Conservation (phyloP, 768 basidiomycete genomes). For the Suillus fuscotomentosus region DNA sequence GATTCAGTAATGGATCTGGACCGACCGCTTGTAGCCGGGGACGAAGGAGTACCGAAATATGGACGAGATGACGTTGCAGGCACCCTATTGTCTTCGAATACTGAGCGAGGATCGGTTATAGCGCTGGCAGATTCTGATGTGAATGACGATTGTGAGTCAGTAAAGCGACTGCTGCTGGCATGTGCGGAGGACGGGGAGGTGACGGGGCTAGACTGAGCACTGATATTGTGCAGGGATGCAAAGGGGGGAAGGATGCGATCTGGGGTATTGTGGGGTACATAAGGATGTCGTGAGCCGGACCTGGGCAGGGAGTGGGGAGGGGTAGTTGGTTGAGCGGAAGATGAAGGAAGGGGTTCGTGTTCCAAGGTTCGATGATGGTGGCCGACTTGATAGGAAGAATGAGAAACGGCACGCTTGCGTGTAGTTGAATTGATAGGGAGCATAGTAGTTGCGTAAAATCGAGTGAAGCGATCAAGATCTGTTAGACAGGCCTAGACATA, state of each 20-base stretch:
- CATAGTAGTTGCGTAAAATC: slow-evolving; percentile 13
- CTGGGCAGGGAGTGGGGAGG: slow-evolving; percentile 21
- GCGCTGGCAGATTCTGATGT: slow-evolving; percentile 24
- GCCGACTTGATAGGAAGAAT: slow-evolving; percentile 16
- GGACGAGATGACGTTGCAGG: slow-evolving; percentile 10
- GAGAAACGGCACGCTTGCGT: slow-evolving; percentile 17
- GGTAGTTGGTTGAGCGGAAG: neutral
- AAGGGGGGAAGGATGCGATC: neutral
- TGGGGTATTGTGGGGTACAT: slow-evolving; percentile 9
- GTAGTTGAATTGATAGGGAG: slow-evolving; percentile 5
- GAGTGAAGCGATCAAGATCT: slow-evolving; percentile 4
- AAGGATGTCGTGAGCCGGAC: slow-evolving; percentile 10
- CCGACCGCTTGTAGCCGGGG: slow-evolving; percentile 10
- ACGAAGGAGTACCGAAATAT: slow-evolving; percentile 8
- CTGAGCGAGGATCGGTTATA: slow-evolving; percentile 6
- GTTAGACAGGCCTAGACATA: slow-evolving; percentile 13
- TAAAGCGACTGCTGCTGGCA: slow-evolving; percentile 16
- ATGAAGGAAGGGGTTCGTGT: slow-evolving; percentile 6
- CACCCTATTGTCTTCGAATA: slow-evolving; percentile 15
- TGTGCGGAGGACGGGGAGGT: slow-evolving; percentile 24
- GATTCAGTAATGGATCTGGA: slow-evolving; percentile 20
- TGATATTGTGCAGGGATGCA: slow-evolving; percentile 4
- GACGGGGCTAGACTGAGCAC: slow-evolving; percentile 24
- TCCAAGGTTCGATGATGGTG: neutral
- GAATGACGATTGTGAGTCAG: slow-evolving; percentile 20